These are phyloP conservation scores for Pestalotiopsis sp. DNA, from an alignment of 2,329 filamentous ascomycete genomes.

Conservation along the genomic window DNA sequence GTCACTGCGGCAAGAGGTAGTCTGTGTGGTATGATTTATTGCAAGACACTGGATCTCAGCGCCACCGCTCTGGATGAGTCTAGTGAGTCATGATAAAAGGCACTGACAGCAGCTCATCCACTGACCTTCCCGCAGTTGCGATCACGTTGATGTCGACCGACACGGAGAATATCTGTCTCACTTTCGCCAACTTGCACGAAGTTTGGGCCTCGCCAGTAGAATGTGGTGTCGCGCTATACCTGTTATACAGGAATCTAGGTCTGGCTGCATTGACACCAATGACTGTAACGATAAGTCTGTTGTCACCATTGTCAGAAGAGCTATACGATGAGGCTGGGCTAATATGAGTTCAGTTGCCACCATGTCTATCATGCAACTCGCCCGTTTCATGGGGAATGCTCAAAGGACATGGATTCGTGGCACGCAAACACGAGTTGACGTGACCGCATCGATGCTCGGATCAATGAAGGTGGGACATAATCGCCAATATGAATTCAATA, in stretches of 20 bases:
- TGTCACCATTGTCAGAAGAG: neutral
- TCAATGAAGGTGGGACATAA: conserved; percentile 33
- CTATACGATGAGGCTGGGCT: neutral
- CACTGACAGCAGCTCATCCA: neutral
- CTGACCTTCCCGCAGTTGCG: neutral
- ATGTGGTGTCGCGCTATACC: conserved; percentile 42
- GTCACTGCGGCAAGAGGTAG: neutral
- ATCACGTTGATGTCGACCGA: neutral
- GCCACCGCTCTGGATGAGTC: neutral
- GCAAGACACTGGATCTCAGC: neutral
- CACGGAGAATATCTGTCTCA: conserved; percentile 37
- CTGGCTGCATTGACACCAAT: conserved; percentile 47
- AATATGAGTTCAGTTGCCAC: conserved; percentile 12
- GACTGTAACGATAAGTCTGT: conserved; percentile 34
- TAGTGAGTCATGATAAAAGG: neutral
- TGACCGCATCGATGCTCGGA: conserved; percentile 34
- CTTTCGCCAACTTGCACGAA: conserved; percentile 37
- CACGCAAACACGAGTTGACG: conserved; percentile 32
- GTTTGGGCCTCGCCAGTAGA: conserved; percentile 41
- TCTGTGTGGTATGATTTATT: neutral
- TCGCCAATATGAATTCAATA: neutral
- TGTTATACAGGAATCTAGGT: conserved; percentile 47
- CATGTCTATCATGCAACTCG: conserved; percentile 20
- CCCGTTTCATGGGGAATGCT: conserved; percentile 21
- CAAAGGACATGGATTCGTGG: conserved; percentile 37